Conservation (phyloP, 2,329 filamentous ascomycete species). For the Simplicillium sp. region DNA sequence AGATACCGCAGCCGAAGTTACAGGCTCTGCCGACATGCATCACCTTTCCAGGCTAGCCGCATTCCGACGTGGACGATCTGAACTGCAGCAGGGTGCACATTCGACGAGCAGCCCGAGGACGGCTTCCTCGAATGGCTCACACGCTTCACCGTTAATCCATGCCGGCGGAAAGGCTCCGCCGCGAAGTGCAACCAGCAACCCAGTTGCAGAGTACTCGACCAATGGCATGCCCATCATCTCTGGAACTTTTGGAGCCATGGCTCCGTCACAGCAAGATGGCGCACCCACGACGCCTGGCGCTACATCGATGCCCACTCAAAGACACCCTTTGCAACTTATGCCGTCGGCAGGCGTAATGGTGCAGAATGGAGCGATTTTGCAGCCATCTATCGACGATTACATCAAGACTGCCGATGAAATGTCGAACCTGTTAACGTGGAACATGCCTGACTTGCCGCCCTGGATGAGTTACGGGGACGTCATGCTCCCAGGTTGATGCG, state of each 20-base stretch:
- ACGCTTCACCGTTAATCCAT: slow-evolving; percentile 8
- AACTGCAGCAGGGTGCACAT: slow-evolving; percentile 8
- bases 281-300: too few species aligned
- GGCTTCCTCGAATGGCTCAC: slow-evolving; percentile 5
- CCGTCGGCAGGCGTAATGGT: slow-evolving; percentile 8
- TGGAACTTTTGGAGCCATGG: background rate
- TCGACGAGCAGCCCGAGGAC: slow-evolving; percentile 5
- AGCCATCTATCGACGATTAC: slow-evolving; percentile 13
- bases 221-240: slow-evolving; percentile 5
- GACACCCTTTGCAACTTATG: slow-evolving; percentile 7
- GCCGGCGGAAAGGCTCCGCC: slow-evolving; percentile 4
- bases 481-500: slow-evolving; percentile 3
- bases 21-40: slow-evolving; percentile 11
- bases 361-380: slow-evolving; percentile 7
- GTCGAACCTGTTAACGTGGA: slow-evolving; percentile 14
- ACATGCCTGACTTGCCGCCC: slow-evolving; percentile 10
- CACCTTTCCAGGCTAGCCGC: slow-evolving; percentile 11
- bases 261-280: background rate
- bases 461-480: slow-evolving; percentile 6
- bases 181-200: background rate
- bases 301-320: too few species aligned
- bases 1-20: slow-evolving; percentile 8
- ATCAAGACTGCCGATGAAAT: slow-evolving; percentile 15
- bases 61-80: slow-evolving; percentile 10
- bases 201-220: slow-evolving; percentile 1